Evolutionary conservation across 345 rosid genomes (phyloP), one percentile per base, ranked within the genome.

Genomic region (Aquilaria malaccensis): DNA sequence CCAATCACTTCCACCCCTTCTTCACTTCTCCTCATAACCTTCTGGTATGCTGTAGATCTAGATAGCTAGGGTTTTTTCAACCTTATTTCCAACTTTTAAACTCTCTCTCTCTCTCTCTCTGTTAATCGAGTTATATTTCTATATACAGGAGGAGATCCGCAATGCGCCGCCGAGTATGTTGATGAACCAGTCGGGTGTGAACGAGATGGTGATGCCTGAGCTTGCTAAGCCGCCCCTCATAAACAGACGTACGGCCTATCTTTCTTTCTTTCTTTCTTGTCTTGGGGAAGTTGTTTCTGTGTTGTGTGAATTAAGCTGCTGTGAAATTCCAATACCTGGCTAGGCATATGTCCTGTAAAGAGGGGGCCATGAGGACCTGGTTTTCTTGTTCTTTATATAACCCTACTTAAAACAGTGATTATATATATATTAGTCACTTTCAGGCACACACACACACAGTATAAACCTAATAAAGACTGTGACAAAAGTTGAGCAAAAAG

Each of bases 1-100:
- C 89, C 13, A 88, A 85, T 74, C 95, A 86, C 79, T 83, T 85
- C 63, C 94, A 94, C 51, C 59, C 81, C 67, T 88, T 81, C 89
- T 94, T 79, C 64, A 75, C 75, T 64, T 37, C 43, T 37, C 79
- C 96, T 15, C 99, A 81, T 66, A 87, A 88, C 71, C 75, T 87
- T 32, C 76, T 85, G 84, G 91, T 88, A 78, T 41, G 7, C 2
- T 2, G 10, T 54, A 12, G 15, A 9, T 30, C 9, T 13, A 43
- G 0, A 5, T 14, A 37, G 33, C 41, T 50, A 62, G 65, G 65
- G 58, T 52, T 51, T 51, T 13, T 22, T 50, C 14, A 33, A 51
- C 56, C 55, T 15, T 29, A 11, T 0, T 47, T 37, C 43, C 43
- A 37, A 9, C 43, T 37, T 37, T 4, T 11, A 43, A 59, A 14